Base-by-base conservation (phyloP, 352 stramenopile genomes). In the Aphanomyces astaci region DNA sequence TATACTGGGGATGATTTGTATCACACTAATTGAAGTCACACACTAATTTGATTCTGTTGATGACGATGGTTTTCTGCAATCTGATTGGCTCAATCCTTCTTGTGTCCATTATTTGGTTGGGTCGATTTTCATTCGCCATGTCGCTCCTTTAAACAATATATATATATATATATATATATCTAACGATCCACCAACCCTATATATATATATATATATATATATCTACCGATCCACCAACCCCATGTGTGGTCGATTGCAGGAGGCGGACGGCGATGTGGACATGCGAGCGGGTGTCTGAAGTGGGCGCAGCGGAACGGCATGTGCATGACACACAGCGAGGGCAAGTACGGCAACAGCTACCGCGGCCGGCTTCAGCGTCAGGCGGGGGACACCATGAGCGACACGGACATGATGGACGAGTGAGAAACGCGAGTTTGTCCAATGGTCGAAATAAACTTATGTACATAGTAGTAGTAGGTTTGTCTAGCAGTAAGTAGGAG, bases 301-400 rank as follows among this genome's bases (percentile, higher is more conserved):
- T 92, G 84, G 84, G 84, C 84, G 1, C 84, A 92, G 71, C 81
- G 84, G 22, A 92, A 92, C 49, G 84, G 84, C 19, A 90, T 90
- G 81, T 92, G 84, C 76, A 92, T 92, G 84, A 83, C 81, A 1
- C 84, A 92, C 64, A 90, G 82, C 49, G 84, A 92, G 63, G 84
- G 56, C 19, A 65, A 65, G 36, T 65, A 65, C 40, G 56, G 56
- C 56, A 65, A 65, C 39, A 65, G 56, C 56, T 65, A 65, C 40
- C 56, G 56, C n/a, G 56, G 56, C 17, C 56, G 56, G n/a, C 36
- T 65, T 9, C 31, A 46, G 22, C 13, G 56, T 33, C 31, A 51
- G 40, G 19, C 28, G 19, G 39, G 22, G 2, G 56, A 52, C n/a
- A 27, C 25, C 3, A 33, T 54, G 28, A 48, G 28, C n/a, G 56